Base-by-base conservation (phyloP, 208 protist species). In the Trypanosoma conorhini region DNA sequence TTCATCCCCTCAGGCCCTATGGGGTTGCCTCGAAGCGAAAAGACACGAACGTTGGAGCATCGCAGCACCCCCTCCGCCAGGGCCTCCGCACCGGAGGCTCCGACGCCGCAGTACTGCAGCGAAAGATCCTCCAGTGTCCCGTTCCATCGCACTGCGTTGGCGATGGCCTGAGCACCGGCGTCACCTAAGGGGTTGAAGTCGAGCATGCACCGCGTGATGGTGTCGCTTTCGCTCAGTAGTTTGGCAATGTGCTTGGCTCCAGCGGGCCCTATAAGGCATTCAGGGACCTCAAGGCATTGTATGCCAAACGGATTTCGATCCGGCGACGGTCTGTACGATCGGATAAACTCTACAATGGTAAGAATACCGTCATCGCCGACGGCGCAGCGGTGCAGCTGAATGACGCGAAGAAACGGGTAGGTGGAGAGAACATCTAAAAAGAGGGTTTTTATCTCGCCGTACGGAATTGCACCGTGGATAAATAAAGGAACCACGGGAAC, bases 111-210 rank as follows among this genome's bases (percentile, higher is more conserved):
- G 70, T 96, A 91, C 62, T 97, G 80, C 57, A 97, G 38, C 13
- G 89, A 94, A 28, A 97, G 80, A 0, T 80, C 52, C 17, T 73
- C 62, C 21, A 97, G 33, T 9, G 81, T 82, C 26, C 76, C 83
- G 74, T 96, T 97, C 91, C 93, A 97, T n/a, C 82, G 77, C 7
- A 96, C 66, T 7, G 78, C 87, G 44, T 81, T 80, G 70, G 84
- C 85, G 22, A 97, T 74, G 22, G 74, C 76, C 19, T 69, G 70
- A 30, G 80, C 85, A 19, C 93, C 93, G 35, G 76, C 71, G 62
- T 96, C 87, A 28, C 80, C 86, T 52, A 97, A 46, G 17, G 81
- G 69, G 74, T 95, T 96, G 70, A 95, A 94, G 68, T 95, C 89
- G 8, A 97, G 64, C 0, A 86, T 68, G 21, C 94, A 82, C 15